These are phyloP conservation scores for Suillus ampliporus DNA, from an alignment of 768 basidiomycete genomes.

Conservation along the genomic window DNA sequence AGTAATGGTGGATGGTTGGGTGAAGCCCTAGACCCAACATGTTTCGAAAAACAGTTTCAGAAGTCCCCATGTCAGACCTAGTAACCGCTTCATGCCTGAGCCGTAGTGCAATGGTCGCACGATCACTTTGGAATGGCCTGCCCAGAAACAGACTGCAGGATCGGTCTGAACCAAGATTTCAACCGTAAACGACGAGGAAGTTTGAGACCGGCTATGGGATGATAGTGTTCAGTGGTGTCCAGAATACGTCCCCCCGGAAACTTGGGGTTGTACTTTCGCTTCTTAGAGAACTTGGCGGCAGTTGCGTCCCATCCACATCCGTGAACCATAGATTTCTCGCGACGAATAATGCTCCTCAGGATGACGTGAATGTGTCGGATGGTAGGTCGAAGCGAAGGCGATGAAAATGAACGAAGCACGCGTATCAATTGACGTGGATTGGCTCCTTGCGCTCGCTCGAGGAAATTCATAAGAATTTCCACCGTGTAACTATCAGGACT, in stretches of 20 bases:
- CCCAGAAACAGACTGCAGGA: conserved; percentile 51
- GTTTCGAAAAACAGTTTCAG: conserved; percentile 57
- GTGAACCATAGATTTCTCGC: conserved; percentile 51
- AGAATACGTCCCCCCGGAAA: conserved; percentile 19
- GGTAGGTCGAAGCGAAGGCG: conserved; percentile 50
- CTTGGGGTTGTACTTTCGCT: conserved; percentile 24
- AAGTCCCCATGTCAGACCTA: conserved; percentile 54
- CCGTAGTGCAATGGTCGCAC: conserved; percentile 61
- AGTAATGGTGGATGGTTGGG: conserved; percentile 74
- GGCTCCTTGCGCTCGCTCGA: conserved; percentile 49
- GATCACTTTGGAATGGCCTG: conserved; percentile 61
- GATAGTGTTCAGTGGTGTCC: conserved; percentile 41
- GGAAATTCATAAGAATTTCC: conserved; percentile 58
- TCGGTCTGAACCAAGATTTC: conserved; percentile 42
- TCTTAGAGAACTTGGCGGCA: conserved; percentile 45
- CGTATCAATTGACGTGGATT: conserved; percentile 53
- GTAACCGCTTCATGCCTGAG: conserved; percentile 66
- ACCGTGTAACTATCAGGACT: conserved; percentile 59
- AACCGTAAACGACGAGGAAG: conserved; percentile 38
- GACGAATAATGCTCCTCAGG: conserved; percentile 55
- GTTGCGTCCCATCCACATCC: conserved; percentile 53
- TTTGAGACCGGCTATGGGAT: conserved; percentile 55
- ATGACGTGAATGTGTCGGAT: conserved; percentile 62
- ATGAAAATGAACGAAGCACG: conserved; percentile 51
- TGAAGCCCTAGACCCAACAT: conserved; percentile 73